These are phyloP conservation scores for Gelatoporia subvermispora DNA, from an alignment of 768 basidiomycete species.

Conservation along the genomic window DNA sequence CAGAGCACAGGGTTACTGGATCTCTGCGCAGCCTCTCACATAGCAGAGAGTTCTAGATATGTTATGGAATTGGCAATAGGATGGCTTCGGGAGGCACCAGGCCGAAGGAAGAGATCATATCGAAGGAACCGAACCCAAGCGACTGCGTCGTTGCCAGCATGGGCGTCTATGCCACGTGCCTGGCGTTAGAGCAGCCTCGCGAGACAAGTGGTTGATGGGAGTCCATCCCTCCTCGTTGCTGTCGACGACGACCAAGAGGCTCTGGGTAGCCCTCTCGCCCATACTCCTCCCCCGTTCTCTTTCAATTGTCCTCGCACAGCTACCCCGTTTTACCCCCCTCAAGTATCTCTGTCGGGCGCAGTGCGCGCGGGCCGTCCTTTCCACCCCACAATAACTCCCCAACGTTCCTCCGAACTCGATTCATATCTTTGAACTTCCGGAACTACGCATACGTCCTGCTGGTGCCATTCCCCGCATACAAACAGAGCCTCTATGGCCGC, in stretches of 20 bases:
- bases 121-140: too few relatives aligned
- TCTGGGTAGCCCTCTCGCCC: conserved; percentile 12
- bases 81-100: too few relatives aligned
- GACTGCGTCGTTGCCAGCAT: too few relatives aligned
- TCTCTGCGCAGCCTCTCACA: too few relatives aligned
- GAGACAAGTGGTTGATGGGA: too few relatives aligned
- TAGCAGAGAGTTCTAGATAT: too few relatives aligned
- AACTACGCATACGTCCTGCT: background rate
- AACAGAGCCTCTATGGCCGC: conserved; percentile 8
- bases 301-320: background rate
- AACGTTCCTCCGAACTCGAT: background rate
- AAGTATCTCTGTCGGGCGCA: conserved; percentile 7
- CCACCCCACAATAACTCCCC: background rate
- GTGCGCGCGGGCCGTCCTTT: conserved; percentile 4
- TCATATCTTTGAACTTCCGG: too few relatives aligned
- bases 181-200: too few relatives aligned
- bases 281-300: background rate
- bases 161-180: too few relatives aligned
- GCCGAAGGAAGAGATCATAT: too few relatives aligned
- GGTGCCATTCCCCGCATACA: conserved; percentile 9
- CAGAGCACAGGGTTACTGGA: too few relatives aligned
- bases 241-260: conserved; percentile 8
- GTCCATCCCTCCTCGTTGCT: conserved; percentile 1
- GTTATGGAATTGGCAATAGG: too few relatives aligned
- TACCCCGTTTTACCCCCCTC: background rate